phyloP scores from a whole-genome alignment of 768 basidiomycete species.

The Suillus subalutaceus region DNA sequence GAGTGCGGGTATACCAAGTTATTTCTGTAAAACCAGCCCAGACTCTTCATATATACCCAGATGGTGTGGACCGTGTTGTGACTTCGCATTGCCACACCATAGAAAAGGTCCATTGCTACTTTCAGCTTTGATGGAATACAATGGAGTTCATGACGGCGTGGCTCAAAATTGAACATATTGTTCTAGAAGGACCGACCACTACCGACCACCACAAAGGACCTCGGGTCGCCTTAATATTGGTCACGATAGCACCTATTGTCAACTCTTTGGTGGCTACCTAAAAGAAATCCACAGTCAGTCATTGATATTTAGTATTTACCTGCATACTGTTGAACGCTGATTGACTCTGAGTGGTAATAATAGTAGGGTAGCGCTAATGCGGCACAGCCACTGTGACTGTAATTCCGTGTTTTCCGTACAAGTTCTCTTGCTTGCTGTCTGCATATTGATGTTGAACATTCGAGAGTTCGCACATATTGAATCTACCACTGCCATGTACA shows the following conservation, averaged over 20 bases:
- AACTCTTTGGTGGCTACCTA: not conserved
- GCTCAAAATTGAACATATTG: not conserved
- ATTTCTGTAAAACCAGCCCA: not conserved
- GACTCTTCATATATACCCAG: slow-evolving; percentile 2
- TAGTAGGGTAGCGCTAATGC: not conserved
- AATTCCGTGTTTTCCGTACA: not conserved
- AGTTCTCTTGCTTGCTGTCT: not conserved
- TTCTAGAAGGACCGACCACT: not conserved
- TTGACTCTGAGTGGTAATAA: not conserved
- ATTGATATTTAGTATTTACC: not conserved
- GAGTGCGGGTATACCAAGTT: not conserved
- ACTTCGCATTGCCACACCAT: not conserved
- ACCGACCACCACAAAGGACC: not conserved
- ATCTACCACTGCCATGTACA: not conserved
- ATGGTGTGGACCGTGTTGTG: not conserved
- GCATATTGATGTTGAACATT: too few species aligned
- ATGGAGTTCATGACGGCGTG: not conserved
- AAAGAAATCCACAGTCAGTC: not conserved
- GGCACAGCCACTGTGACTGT: not conserved
- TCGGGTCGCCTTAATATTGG: not conserved
- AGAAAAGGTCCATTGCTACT: not conserved
- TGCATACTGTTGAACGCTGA: not conserved
- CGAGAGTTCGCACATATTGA: not conserved
- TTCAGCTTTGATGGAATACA: slow-evolving; percentile 9
- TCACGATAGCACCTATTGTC: not conserved